Base-by-base conservation (phyloP, 352 stramenopile species). In the Aphanomyces invadans region DNA sequence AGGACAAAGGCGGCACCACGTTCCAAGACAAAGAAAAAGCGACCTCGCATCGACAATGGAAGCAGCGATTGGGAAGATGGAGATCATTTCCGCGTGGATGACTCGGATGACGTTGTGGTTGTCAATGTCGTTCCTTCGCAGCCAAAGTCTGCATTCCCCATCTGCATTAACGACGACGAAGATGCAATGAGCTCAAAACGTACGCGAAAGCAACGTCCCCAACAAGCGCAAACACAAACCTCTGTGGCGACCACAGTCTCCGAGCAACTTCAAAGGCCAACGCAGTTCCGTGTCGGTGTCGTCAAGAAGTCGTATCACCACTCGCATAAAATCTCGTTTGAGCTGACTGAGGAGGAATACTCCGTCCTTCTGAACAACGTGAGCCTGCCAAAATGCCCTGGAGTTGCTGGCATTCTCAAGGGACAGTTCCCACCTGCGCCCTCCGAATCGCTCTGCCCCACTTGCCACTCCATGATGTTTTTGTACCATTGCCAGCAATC, bases 381-480 rank as follows among this genome's bases (percentile, higher is more conserved):
- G 12, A 11, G 21, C 7, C 49, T n/a, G n/a, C 21, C 4, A 12
- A 57, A 57, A 28, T 57, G 49, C 2, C 49, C 49, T n/a, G 25
- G 25, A 7, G 10, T 38, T 29, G 23, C 49, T 33, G 49, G 9
- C 12, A n/a, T 38, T n/a, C 29, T 57, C 25, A 26, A 29, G 17
- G 23, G 49, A 7, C 12, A n/a, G 19, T 57, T 33, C 25, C 49
- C 49, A 7, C 4, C 49, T 11, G 49, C 49, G 12, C 49, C 49
- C 4, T 21, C 29, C 12, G 25, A 7, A 7, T 15, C 7, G 7
- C 25, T 29, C 5, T 57, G 49, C 23, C 7, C 2, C 25, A 38
- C 10, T 11, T 57, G 49, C 29, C 49, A 57, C 19, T 29, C 49
- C 17, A 57, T 57, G 49, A 32, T 57, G 25, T 57, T 57, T n/a